Conservation (phyloP, 2,329 filamentous ascomycete species). For the Beauveria brongniartii region DNA sequence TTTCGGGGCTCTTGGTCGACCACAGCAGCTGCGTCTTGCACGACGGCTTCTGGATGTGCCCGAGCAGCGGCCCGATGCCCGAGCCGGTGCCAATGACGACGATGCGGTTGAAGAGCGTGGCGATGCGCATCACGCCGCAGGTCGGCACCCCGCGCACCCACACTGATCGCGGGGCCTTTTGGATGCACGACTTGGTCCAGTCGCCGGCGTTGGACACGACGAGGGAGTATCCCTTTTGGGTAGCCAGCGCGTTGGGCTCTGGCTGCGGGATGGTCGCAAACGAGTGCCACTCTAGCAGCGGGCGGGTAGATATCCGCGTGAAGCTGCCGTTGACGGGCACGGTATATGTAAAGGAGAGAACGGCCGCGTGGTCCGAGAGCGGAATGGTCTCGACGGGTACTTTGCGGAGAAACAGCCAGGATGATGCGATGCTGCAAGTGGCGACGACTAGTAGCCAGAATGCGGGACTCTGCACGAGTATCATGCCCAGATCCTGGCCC, state of each 20-base stretch:
- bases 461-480: slow-evolving; percentile 30
- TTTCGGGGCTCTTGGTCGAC: slow-evolving; percentile 53
- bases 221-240: slow-evolving; percentile 50
- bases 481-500: slow-evolving; percentile 25
- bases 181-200: slow-evolving; percentile 61
- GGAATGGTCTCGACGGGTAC: slow-evolving; percentile 57
- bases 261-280: slow-evolving; percentile 68
- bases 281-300: slow-evolving; percentile 64
- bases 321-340: slow-evolving; percentile 41
- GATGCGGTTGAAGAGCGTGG: slow-evolving; percentile 56
- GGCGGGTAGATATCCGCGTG: slow-evolving; percentile 51
- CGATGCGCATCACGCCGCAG: slow-evolving; percentile 59
- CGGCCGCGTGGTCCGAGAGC: slow-evolving; percentile 64
- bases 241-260: slow-evolving; percentile 31
- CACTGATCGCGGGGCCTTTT: slow-evolving; percentile 49
- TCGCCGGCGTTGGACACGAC: slow-evolving; percentile 67
- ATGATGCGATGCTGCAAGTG: slow-evolving; percentile 58
- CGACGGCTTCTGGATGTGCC: slow-evolving; percentile 43
- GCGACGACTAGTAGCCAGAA: slow-evolving; percentile 63
- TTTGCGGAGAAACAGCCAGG: slow-evolving; percentile 65
- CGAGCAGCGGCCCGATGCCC: slow-evolving; percentile 62
- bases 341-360: slow-evolving; percentile 60
- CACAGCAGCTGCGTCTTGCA: slow-evolving; percentile 56
- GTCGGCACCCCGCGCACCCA: slow-evolving; percentile 63
- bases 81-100: slow-evolving; percentile 65